Base-by-base conservation (phyloP, 495 filamentous ascomycete genomes). In the Podospora didyma region DNA sequence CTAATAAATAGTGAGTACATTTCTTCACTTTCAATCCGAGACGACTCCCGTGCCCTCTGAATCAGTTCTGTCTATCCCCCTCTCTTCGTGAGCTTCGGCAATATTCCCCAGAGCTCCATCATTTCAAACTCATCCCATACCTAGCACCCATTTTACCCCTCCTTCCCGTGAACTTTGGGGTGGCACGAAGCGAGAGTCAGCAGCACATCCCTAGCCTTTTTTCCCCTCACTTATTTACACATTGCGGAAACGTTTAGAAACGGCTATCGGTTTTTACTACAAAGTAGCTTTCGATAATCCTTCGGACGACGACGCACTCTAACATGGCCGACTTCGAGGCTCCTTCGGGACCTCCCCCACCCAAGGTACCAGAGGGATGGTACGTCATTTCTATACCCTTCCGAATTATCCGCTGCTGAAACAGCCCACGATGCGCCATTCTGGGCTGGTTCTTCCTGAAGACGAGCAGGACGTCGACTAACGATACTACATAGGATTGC, bases 361-460 rank as follows among this genome's bases (percentile, higher is more conserved):
- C 91, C 21, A 83, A 83, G 58, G 87, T 96, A 1, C 94, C 93
- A 0, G 86, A 89, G 64, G 93, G 93, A 54, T 97, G 91, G 39
- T 42, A 42, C 12, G 12, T 42, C n/a, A 42, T 42, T 42, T 42
- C 12, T 14, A 7, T 42, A 0, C n/a, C 39, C 12, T 17, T 42
- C 2, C n/a, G 9, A 16, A 31, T 31, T 4, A 31, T 9, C 26
- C 26, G 26, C 26, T 9, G 26, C 26, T 9, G n/a, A n/a, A n/a
- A n/a, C n/a, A n/a, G n/a, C n/a, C n/a, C n/a, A n/a, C n/a, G n/a
- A n/a, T n/a, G n/a, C n/a, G n/a, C n/a, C n/a, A n/a, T n/a, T n/a
- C n/a, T n/a, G n/a, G n/a, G n/a, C n/a, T n/a, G n/a, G n/a, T 42
- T 17, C 39, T 14, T 17, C 1, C 39, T 7, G 39, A 42, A 4